Evolutionary conservation across 805 yeast genomes (phyloP), one percentile per base, ranked within the genome.

Genomic region (Maudiozyma pseudohumilis): DNA sequence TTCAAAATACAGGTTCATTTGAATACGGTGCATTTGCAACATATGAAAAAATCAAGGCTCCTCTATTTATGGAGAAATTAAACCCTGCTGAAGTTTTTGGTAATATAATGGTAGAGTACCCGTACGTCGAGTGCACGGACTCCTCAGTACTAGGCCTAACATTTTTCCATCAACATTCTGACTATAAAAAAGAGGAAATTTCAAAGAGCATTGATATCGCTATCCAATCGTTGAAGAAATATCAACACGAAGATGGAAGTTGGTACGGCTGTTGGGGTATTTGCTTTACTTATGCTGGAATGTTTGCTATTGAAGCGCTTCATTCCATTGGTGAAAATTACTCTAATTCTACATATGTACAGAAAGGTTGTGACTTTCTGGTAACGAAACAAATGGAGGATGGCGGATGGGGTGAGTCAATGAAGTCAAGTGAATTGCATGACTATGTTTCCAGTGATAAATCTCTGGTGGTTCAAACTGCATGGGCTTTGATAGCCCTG

Each of bases 261-360:
- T 92, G 97, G 97, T 94, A 88, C 57, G 99, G 99, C 1, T 77
- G 86, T 29, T 92, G 99, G 99, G 99, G 98, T 26, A 79, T 92
- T 5, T 92, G 99, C 56, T 87, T 70, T 55, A 84, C 96, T 0
- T 92, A 92, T 59, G 97, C 97, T 0, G 83, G 87, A 2, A 92
- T 92, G 98, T 92, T 92, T 72, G 99, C 99, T 0, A 60, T 92
- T 21, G 99, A 92, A 50, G 97, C 97, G 0, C 67, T 92, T 34
- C 66, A 75, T 20, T 74, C 89, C 4, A 80, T 80, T 20, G 84
- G 78, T 1, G 70, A 70, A 40, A 63, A 52, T 2, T 89, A 87
- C 55, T 52, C 52, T 1, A 85, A 79, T 49, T 74, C 80, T 28
- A 72, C 65, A 6, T 58, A 63, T 2, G 94, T 85, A 6, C 62